Base-by-base conservation (phyloP, 2,329 filamentous ascomycete genomes). In the Calonectria henricotiae region DNA sequence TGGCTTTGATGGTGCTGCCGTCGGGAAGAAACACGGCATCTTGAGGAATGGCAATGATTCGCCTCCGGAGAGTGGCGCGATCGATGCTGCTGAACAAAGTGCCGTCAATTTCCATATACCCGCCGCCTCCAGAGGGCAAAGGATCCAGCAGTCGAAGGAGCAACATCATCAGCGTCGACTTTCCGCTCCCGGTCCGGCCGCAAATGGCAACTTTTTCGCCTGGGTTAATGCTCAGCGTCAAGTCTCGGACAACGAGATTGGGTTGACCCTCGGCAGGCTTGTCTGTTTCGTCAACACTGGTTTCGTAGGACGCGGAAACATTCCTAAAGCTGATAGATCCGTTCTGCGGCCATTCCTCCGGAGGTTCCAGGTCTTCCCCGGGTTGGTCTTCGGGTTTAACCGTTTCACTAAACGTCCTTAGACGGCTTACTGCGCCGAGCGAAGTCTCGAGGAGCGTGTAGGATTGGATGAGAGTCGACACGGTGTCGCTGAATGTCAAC, bases 21-120 rank as follows among this genome's bases (percentile, higher is more conserved):
- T 83, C 84, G 0, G 84, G 85, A 1, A 89, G 77, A 76, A 90
- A 88, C 3, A 88, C 84, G 0, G 86, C 77, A 5, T 90, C 88
- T 74, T 90, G 88, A 0, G 88, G 86, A 0, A 90, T 79, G 5
- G 86, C 85, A 47, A 88, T 86, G 43, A 90, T 79, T 0, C 84
- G 84, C 46, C 83, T 79, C 8, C 88, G 85, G 0, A 89, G 80
- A 0, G 78, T 76, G 0, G 78, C 32, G 2, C 87, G 83, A 64
- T 86, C 75, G 13, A 89, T 80, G 1, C 68, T 69, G 27, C 77
- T 44, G 1, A 86, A 78, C 0, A 80, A 75, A 0, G 84, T 62
- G 35, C 75, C 80, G 68, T 89, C 87, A n/a, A 89, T 86, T 0
- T 75, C 69, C 20, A 87, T 83, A 23, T 79, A 76, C 6, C 67